A percentile compares a stretch with the other conserved stretches of the same genome.
Evolutionary conservation across 805 yeast species (phyloP).

Genomic region (Metschnikowia lochheadii): DNA sequence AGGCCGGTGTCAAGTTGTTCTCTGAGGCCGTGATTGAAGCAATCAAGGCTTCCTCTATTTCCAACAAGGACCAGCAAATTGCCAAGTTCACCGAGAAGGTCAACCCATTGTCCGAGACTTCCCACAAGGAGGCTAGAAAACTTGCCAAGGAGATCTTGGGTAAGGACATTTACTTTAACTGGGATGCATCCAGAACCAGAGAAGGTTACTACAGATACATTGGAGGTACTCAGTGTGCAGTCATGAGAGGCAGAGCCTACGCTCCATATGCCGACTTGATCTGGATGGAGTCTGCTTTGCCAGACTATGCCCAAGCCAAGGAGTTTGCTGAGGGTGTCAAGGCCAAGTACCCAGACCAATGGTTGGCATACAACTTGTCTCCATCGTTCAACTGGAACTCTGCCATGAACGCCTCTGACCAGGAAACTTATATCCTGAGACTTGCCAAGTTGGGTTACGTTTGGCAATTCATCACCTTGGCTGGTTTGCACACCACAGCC

Average conservation of each 20-base stretch:
- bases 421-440: conserved; percentile 84
- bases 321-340: conserved; percentile 93
- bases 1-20: conserved; percentile 84
- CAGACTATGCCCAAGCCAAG: conserved; percentile 88
- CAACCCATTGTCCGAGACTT: conserved; percentile 68
- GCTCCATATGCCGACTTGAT: conserved; percentile 93
- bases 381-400: conserved; percentile 98
- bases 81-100: conserved; percentile 63
- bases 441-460: conserved; percentile 86
- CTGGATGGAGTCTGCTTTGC: conserved; percentile 98
- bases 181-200: conserved; percentile 93
- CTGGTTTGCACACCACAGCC: conserved; percentile 95
- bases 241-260: conserved; percentile 91
- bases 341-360: conserved; percentile 76
- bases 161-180: conserved; percentile 80
- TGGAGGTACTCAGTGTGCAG: conserved; percentile 97
- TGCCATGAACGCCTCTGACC: conserved; percentile 85
- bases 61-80: conserved; percentile 62
- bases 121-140: conserved; percentile 75
- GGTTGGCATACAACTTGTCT: conserved; percentile 95
- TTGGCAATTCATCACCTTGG: conserved; percentile 97
- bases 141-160: conserved; percentile 75
- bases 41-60: conserved; percentile 55
- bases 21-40: conserved; percentile 87
- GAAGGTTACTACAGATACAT: conserved; percentile 95